phyloP scores from a whole-genome alignment of 2,329 filamentous ascomycete species.

The Didymella glomerata region DNA sequence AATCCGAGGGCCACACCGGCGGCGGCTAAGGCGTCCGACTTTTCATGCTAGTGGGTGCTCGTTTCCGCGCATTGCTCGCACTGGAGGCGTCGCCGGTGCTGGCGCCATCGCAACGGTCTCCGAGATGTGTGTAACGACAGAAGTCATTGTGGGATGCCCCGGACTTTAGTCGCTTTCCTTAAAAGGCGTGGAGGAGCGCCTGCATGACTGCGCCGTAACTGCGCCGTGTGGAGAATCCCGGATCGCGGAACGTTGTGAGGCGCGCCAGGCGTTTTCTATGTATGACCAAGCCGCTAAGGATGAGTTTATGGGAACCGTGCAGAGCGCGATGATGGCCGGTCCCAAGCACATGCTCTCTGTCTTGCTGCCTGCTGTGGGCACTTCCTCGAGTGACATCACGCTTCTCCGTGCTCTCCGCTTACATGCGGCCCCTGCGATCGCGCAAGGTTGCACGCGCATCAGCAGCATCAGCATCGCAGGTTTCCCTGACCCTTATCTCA shows the following conservation, averaged over 20 bases:
- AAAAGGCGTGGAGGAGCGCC: background rate
- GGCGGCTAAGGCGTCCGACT: conserved; percentile 17
- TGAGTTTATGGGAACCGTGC: conserved; percentile 2
- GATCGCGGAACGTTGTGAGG: conserved; percentile 9
- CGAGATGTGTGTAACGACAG: background rate
- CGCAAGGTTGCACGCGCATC: background rate
- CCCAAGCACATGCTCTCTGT: background rate
- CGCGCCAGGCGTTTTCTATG: conserved; percentile 4
- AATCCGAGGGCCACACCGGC: conserved; percentile 9
- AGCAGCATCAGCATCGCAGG: background rate
- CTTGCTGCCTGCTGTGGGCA: background rate
- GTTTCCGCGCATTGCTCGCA: conserved; percentile 4
- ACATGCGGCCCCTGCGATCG: background rate
- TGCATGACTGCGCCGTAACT: conserved; percentile 1
- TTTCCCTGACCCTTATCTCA: background rate
- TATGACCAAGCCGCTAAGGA: conserved; percentile 10
- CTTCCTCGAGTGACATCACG: background rate
- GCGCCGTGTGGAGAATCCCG: conserved; percentile 2
- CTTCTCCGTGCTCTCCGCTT: background rate
- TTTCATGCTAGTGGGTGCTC: conserved; percentile 10
- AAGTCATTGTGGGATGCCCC: background rate
- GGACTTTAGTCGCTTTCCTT: background rate
- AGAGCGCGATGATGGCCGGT: conserved; percentile 6
- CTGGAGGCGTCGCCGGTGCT: background rate
- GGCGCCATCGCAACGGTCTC: background rate